A percentile compares a stretch with the other conserved stretches of the same genome.
These are phyloP conservation scores for Populus hybrid DNA, from an alignment of 441 rosid species.

Conservation along the genomic window DNA sequence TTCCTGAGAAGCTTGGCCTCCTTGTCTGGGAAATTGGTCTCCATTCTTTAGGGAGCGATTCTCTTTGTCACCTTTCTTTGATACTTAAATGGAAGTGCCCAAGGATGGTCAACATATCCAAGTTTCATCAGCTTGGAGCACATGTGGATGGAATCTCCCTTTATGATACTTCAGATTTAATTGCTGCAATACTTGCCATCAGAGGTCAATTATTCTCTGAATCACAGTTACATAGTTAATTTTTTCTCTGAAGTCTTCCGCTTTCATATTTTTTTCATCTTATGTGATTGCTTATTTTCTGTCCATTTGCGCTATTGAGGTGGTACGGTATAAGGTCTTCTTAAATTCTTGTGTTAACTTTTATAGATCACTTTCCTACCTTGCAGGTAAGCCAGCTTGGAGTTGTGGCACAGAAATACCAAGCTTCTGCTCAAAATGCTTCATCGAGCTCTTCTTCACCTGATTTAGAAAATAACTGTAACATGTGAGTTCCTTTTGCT, in stretches of 20 bases:
- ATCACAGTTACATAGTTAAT: background rate
- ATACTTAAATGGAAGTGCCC: background rate
- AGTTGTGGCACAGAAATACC: constrained; percentile 89
- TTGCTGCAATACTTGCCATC: background rate
- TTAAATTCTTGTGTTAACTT: background rate
- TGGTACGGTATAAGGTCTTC: constrained; percentile 4
- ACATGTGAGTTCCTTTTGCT: constrained; percentile 52
- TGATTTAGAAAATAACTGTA: constrained; percentile 87
- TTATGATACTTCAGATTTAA: background rate
- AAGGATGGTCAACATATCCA: background rate
- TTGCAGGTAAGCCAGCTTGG: constrained; percentile 91
- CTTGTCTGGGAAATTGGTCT: background rate
- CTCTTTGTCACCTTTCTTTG: background rate
- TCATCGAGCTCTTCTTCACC: constrained; percentile 71
- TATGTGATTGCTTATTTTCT: background rate
- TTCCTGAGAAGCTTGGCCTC: background rate
- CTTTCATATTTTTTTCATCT: background rate
- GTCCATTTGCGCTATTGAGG: background rate
- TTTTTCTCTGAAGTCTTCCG: background rate
- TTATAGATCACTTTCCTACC: background rate
- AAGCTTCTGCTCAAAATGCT: constrained; percentile 84
- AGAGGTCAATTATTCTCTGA: background rate
- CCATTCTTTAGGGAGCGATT: background rate
- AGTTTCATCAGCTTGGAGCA: background rate
- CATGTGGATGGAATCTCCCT: background rate